A percentile compares a stretch with the other conserved stretches of the same genome.
Evolutionary conservation across 164 flowering plant genomes (phyloP).

Genomic region (Chimonanthus praecox): DNA sequence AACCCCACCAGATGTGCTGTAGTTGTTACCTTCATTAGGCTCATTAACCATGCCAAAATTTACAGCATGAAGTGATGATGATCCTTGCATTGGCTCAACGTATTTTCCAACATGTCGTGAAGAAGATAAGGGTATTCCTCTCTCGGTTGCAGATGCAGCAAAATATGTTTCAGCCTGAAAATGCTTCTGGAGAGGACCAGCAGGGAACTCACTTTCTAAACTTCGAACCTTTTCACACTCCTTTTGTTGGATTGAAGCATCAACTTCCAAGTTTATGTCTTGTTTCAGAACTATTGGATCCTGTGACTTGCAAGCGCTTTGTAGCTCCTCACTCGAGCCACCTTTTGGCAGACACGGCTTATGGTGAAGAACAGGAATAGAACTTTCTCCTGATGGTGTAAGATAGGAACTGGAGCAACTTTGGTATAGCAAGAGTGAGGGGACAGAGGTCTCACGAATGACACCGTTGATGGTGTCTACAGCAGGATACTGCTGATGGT

Average conservation of each 20-base stretch:
- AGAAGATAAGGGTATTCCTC: too few relatives aligned
- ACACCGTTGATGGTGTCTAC: conserved; percentile 16
- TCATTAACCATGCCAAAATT: conserved; percentile 20
- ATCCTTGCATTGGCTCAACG: background rate
- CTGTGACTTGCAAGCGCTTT: conserved; percentile 16
- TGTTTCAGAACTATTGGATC: conserved; percentile 22
- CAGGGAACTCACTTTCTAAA: conserved; percentile 23
- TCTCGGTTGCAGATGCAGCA: background rate
- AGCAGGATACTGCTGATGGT: conserved; percentile 17
- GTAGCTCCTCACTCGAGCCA: conserved; percentile 17
- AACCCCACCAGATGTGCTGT: conserved; percentile 23
- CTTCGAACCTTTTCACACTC: conserved; percentile 12
- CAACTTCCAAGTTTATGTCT: conserved; percentile 35
- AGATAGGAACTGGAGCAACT: conserved; percentile 24
- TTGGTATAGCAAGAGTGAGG: conserved; percentile 27
- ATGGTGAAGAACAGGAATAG: conserved; percentile 19
- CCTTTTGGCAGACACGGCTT: conserved; percentile 26
- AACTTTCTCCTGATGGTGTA: conserved; percentile 23
- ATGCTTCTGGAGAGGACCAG: conserved; percentile 15
- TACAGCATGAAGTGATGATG: conserved; percentile 20
- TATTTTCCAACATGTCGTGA: too few relatives aligned
- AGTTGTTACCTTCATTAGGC: conserved; percentile 28
- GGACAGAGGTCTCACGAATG: conserved; percentile 16
- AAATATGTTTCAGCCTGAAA: conserved; percentile 22
- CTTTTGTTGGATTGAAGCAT: conserved; percentile 23